phyloP scores from a whole-genome alignment of 257 asterid genomes.

The Orobanche coerulescens region DNA sequence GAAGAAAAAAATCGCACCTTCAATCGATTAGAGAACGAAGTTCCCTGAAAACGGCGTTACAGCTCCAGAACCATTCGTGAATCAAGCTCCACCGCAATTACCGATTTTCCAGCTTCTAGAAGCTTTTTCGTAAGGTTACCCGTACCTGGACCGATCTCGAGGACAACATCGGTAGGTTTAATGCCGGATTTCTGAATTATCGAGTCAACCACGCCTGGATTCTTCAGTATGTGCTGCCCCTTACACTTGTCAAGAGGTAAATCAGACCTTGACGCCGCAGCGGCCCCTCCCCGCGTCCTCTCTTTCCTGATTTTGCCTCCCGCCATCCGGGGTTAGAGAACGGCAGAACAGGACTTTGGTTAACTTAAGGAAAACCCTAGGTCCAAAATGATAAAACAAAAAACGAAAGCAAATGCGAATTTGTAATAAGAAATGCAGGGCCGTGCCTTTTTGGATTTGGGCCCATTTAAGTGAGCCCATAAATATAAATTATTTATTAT shows the following conservation, averaged over 20 bases:
- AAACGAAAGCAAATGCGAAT: too few relatives aligned
- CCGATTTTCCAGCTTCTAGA: slow-evolving; percentile 84
- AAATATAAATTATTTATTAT: too few relatives aligned
- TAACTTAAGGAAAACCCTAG: too few relatives aligned
- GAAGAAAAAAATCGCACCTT: too few relatives aligned
- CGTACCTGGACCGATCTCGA: slow-evolving; percentile 95
- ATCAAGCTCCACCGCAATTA: slow-evolving; percentile 83
- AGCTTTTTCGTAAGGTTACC: slow-evolving; percentile 97
- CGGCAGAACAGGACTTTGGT: too few relatives aligned
- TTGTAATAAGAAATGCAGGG: too few relatives aligned
- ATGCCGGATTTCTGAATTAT: slow-evolving; percentile 89
- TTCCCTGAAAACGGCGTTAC: slow-evolving; percentile 85
- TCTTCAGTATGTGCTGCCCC: slow-evolving; percentile 88
- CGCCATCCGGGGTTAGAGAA: too few relatives aligned
- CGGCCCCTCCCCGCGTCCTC: slow-evolving; percentile 32
- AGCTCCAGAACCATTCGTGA: slow-evolving; percentile 95
- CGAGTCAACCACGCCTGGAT: slow-evolving; percentile 71
- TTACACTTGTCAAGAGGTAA: slow-evolving; percentile 85
- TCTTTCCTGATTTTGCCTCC: slow-evolving; percentile 82
- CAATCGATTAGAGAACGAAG: slow-evolving; percentile 59
- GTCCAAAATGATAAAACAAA: too few relatives aligned
- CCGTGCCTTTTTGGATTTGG: too few relatives aligned
- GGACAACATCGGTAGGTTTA: slow-evolving; percentile 70
- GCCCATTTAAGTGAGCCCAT: too few relatives aligned
- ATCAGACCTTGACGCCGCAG: slow-evolving; percentile 64